Conservation (phyloP, 1,284 basidiomycete species). For the Pseudozyma flocculosa region DNA sequence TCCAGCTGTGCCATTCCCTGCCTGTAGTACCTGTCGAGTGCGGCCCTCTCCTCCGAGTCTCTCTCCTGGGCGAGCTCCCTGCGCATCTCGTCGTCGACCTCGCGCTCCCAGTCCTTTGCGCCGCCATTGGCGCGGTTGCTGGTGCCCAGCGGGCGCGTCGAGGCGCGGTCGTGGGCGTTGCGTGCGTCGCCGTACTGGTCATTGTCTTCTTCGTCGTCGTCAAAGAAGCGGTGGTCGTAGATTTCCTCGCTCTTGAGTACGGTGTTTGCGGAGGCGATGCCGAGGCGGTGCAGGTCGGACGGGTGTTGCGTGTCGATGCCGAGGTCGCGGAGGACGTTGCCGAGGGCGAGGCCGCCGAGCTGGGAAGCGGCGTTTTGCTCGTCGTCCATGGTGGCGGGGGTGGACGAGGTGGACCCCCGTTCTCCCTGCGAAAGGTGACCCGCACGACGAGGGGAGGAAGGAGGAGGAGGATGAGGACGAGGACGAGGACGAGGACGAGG, state of each 20-base stretch:
- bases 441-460: too few species aligned
- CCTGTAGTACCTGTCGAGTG: constrained; percentile 40
- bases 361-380: constrained; percentile 53
- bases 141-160: too few species aligned
- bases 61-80: constrained; percentile 28
- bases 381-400: constrained; percentile 35
- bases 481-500: too few species aligned
- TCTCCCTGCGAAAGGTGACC: too few species aligned
- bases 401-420: neutral
- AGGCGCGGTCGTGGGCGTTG: too few species aligned
- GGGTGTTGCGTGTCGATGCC: constrained; percentile 47
- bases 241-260: constrained; percentile 51
- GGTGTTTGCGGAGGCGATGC: constrained; percentile 28
- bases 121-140: constrained; percentile 5
- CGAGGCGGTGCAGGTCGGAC: constrained; percentile 34
- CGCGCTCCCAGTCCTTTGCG: constrained; percentile 40
- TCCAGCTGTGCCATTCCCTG: constrained; percentile 36
- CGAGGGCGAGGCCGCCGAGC: constrained; percentile 53
- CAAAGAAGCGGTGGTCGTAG: constrained; percentile 53
- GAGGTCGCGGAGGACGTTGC: constrained; percentile 53
- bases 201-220: constrained; percentile 46
- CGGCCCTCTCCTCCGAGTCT: constrained; percentile 32
- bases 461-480: too few species aligned
- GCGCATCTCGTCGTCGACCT: constrained; percentile 42
- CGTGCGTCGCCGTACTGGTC: constrained; percentile 10